Base-by-base conservation (phyloP, 352 stramenopile species). In the Pythium rishiriense region DNA sequence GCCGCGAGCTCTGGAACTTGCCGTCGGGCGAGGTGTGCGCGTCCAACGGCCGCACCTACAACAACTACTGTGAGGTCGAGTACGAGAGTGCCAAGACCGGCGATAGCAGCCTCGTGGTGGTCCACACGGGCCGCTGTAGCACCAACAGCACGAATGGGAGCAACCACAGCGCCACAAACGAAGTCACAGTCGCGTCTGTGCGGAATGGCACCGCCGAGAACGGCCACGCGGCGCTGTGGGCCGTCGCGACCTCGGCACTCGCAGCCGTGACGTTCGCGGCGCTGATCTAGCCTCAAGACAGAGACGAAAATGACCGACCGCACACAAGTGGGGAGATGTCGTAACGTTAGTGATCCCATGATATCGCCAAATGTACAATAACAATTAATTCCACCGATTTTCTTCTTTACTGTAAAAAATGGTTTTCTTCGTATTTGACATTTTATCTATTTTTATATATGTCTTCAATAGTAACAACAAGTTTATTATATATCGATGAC, bases 41-140 rank as follows among this genome's bases (percentile, higher is more conserved):
- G 22, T 87, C 78, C 19, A 62, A 87, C 37, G 75, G 66, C 41
- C 59, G 73, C 55, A 81, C 76, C 47, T 87, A 87, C 64, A 55
- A 49, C 69, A 87, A 85, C 57, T 46, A 71, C 21, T 85, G 78
- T 35, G 56, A 75, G 46, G 68, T 87, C 43, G 65, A 65, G 29
- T 37, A 74, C 61, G 29, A 73, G 69, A 0, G 42, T 72, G 22
- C 79, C 2, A 37, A 78, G 24, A 75, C 45, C 11, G 69, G 60
- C 29, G 62, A 75, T 49, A 51, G 19, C 3, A 58, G 58, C 29
- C 47, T 64, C 4, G 15, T 35, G 21, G 68, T 70, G 2, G 60
- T 62, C 11, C 76, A 74, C 52, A 31, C 10, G 6, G 52, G 61
- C n/a, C 10, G 17, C 22, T 62, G 58, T 47, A 43, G 19, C 60